Evolutionary conservation across 768 basidiomycete genomes (phyloP), one percentile per base, ranked within the genome.

Genomic region (Boletus tylopilopsis): DNA sequence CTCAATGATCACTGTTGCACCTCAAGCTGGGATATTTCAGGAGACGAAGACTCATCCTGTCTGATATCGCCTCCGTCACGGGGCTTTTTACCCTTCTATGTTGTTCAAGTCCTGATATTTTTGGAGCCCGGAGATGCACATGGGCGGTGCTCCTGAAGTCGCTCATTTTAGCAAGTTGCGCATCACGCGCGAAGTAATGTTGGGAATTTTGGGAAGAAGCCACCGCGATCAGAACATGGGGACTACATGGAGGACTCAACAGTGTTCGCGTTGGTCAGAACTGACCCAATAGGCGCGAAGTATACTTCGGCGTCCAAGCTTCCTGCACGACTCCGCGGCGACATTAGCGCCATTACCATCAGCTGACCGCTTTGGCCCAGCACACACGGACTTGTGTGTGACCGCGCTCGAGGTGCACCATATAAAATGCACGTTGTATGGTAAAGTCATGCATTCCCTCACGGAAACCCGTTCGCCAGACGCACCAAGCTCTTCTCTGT

Each of bases 401-500:
- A 27, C 45, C 27, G 16, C 1, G 33, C 32, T 6, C 30, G 2
- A 22, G 6, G 21, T 19, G 32, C 22, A 36, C 36, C 33, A n/a
- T 51, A 58, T 66, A 64, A n/a, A 58, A 61, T 52, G 40, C 40
- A 13, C 15, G 3, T 23, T 32, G 5, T 41, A 5, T 34, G 8
- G 30, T 18, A 19, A n/a, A 1, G 25, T 39, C 30, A 30, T 36
- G 24, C 19, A 5, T 37, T 15, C 24, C 29, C 23, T 18, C 48
- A 55, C 29, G 11, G 12, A 30, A 55, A 11, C 27, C 8, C 27
- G 12, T 27, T 9, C 8, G 12, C 27, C 27, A 8, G 12, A 27
- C 27, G 12, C 27, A 27, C 27, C 8, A 11, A 27, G 27, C 27
- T 27, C 12, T 23, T 10, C 13, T 27, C 27, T 27, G 27, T 27